Base-by-base conservation (phyloP, 2,329 filamentous ascomycete species). In the Fusarium piperis region DNA sequence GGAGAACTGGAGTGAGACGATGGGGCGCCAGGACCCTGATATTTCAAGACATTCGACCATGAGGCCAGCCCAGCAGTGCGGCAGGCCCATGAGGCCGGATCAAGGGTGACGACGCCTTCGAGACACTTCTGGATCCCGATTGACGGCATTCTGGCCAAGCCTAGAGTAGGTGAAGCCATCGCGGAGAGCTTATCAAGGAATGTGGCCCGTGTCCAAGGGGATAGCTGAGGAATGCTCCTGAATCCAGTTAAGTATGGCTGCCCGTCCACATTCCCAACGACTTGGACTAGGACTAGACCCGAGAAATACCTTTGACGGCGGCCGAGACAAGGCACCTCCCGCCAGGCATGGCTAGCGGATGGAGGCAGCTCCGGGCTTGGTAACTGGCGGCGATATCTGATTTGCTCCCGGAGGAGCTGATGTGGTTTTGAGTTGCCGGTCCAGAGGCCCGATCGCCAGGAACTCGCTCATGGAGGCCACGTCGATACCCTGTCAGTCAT, bases 151-250 rank as follows among this genome's bases (percentile, higher is more conserved):
- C 66, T 67, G 63, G 70, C 46, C 36, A 73, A 68, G 70, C 8
- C 67, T 59, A 39, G 32, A 53, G 70, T 64, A 57, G 52, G 33
- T 59, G 70, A 73, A 72, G 70, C 59, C 62, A 65, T 71, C 32
- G 20, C 28, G 38, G 36, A 62, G 63, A 71, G 70, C 59, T 52
- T 53, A 62, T 59, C 41, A 16, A 64, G 70, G 70, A 72, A 72
- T 72, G 70, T 72, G 70, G 66, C 38, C 52, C 59, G 12, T 59
- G 59, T 11, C 56, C 38, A 62, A 38, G 44, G 41, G 52, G 55
- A 30, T 73, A 61, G 36, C 56, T 20, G 64, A 71, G 70, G 70
- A 72, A 72, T 72, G 70, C 41, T 38, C 26, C 56, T 71, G 59
- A 32, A 62, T 72, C 33, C 23, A 68, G 70, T 65, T 53, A 68